Conservation (phyloP, 495 filamentous ascomycete species). For the Darksidea phi region DNA sequence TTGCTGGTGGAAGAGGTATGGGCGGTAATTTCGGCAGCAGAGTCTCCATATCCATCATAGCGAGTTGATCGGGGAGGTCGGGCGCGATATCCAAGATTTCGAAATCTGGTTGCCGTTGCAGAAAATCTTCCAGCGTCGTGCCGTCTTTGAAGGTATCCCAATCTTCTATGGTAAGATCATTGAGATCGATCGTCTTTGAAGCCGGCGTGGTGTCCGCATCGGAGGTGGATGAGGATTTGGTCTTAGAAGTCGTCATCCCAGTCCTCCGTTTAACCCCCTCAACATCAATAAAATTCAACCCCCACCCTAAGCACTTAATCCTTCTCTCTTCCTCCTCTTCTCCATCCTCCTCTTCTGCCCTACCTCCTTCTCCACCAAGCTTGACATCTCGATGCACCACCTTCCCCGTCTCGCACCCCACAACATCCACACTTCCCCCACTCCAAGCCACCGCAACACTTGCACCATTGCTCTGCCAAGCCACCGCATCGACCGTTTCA, state of each 20-base stretch:
- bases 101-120: slow-evolving; percentile 35
- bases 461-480: slow-evolving; percentile 81
- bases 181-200: slow-evolving; percentile 6
- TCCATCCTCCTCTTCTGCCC: neutral
- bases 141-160: slow-evolving; percentile 29
- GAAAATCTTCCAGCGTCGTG: slow-evolving; percentile 39
- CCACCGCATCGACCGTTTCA: slow-evolving; percentile 53
- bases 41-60: slow-evolving; percentile 74
- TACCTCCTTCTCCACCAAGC: neutral
- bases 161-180: slow-evolving; percentile 9
- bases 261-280: slow-evolving; percentile 50
- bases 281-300: slow-evolving; percentile 62
- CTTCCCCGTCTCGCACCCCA: slow-evolving; percentile 74
- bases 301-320: slow-evolving; percentile 72
- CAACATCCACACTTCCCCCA: slow-evolving; percentile 66
- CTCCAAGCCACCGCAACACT: slow-evolving; percentile 76
- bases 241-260: slow-evolving; percentile 16
- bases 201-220: too few species aligned
- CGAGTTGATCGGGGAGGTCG: slow-evolving; percentile 75
- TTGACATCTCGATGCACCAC: slow-evolving; percentile 55
- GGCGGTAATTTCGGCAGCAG: slow-evolving; percentile 77
- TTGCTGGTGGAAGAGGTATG: slow-evolving; percentile 47
- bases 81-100: slow-evolving; percentile 36
- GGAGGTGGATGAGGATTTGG: too few species aligned
- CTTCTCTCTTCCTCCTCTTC: slow-evolving; percentile 19